A percentile compares a stretch with the other conserved stretches of the same genome.
These are phyloP conservation scores for Fusarium devonianum DNA, from an alignment of 2,329 filamentous ascomycete species.

Conservation along the genomic window DNA sequence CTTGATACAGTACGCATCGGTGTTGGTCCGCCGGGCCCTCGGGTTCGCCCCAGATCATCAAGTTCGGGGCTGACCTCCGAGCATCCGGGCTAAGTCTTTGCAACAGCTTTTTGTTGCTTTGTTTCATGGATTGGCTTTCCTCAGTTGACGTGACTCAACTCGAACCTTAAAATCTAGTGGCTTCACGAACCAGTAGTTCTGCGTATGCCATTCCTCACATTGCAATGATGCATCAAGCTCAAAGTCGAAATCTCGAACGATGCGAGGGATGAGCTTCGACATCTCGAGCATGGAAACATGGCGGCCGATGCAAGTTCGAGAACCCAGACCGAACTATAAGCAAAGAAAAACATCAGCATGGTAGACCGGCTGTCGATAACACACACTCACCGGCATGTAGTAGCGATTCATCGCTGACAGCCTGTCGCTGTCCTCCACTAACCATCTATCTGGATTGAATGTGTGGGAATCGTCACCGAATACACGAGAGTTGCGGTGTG, in stretches of 20 bases:
- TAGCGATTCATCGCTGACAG: constrained; percentile 34
- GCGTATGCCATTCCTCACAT: constrained; percentile 11
- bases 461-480: constrained; percentile 29
- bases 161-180: constrained; percentile 22
- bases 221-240: constrained; percentile 2
- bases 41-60: constrained; percentile 3
- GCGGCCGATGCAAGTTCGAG: constrained; percentile 34
- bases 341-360: background rate
- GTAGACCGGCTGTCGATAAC: too few species aligned
- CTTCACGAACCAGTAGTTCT: constrained; percentile 31
- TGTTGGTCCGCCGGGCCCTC: background rate
- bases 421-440: background rate
- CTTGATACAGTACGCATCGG: too few species aligned
- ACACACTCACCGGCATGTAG: constrained; percentile 33
- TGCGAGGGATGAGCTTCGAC: constrained; percentile 31
- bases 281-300: constrained; percentile 40
- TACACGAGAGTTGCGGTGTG: constrained; percentile 23
- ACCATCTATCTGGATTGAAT: constrained; percentile 32
- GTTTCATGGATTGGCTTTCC: background rate
- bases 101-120: background rate
- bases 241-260: constrained; percentile 37
- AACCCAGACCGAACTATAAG: constrained; percentile 34
- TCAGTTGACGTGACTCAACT: background rate
- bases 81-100: background rate
- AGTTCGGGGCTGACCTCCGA: background rate